Evolutionary conservation across 2,329 filamentous ascomycete species (phyloP).

Genomic region (Exophiala alcalophila): DNA sequence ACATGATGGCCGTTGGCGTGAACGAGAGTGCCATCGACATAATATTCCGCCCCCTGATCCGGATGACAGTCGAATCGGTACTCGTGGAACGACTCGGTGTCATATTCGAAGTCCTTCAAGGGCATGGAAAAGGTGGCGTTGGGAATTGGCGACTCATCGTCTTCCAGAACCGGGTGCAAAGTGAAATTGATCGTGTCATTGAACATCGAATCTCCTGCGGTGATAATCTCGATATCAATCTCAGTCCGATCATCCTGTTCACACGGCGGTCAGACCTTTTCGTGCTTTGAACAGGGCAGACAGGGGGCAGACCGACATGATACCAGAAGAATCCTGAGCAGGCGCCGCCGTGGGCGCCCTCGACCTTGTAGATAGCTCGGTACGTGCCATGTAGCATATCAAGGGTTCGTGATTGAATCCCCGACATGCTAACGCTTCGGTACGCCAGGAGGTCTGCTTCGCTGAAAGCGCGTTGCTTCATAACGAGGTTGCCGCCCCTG

Average conservation of each 20-base stretch:
- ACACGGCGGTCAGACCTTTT: too few relatives aligned
- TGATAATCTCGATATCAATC: constrained; percentile 34
- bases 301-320: constrained; percentile 30
- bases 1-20: constrained; percentile 26
- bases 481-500: constrained; percentile 28
- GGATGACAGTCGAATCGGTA: constrained; percentile 34
- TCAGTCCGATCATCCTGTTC: constrained; percentile 33
- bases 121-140: constrained; percentile 31
- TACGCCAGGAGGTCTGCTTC: constrained; percentile 20
- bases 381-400: constrained; percentile 34
- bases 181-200: constrained; percentile 33
- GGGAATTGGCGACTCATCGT: constrained; percentile 24
- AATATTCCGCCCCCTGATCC: constrained; percentile 28
- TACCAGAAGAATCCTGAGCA: constrained; percentile 36
- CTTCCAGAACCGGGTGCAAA: constrained; percentile 31
- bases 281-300: too few relatives aligned
- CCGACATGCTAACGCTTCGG: constrained; percentile 32
- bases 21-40: constrained; percentile 30
- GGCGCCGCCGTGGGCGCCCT: constrained; percentile 31
- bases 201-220: constrained; percentile 29
- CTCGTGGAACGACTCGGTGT: constrained; percentile 24
- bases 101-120: constrained; percentile 16
- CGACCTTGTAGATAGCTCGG: constrained; percentile 30
- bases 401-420: constrained; percentile 28
- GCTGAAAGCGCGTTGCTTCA: constrained; percentile 31